Evolutionary conservation across 805 yeast genomes (phyloP).

Genomic region (Candida suzukii): DNA sequence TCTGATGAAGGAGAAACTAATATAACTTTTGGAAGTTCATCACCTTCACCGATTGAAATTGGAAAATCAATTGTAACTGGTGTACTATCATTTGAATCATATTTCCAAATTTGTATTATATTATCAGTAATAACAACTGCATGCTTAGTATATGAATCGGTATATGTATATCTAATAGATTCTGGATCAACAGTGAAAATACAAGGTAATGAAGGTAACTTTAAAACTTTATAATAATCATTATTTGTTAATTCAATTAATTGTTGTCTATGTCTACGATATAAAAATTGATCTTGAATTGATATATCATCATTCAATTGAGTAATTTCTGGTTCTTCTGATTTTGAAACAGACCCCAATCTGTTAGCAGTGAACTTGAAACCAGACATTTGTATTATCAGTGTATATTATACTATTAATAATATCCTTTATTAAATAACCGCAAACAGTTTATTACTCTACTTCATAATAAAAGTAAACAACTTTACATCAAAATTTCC

Average conservation of each 20-base stretch:
- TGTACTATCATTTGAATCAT: conserved; percentile 49
- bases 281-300: neutral
- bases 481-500: too few relatives aligned
- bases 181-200: conserved; percentile 22
- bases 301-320: too few relatives aligned
- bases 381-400: conserved; percentile 3
- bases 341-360: conserved; percentile 3
- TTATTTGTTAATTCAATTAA: conserved; percentile 47
- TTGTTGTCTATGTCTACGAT: neutral
- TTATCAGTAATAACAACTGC: conserved; percentile 34
- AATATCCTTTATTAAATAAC: too few relatives aligned
- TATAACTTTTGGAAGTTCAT: conserved; percentile 43
- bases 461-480: too few relatives aligned
- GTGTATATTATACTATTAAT: too few relatives aligned
- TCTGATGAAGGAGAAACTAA: conserved; percentile 47
- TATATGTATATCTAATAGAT: conserved; percentile 8
- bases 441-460: too few relatives aligned
- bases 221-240: conserved; percentile 48
- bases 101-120: conserved; percentile 62
- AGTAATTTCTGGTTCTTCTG: neutral
- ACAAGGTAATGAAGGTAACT: conserved; percentile 50
- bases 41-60: conserved; percentile 19
- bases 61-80: conserved; percentile 55
- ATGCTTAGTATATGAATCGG: conserved; percentile 21
- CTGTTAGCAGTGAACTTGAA: conserved; percentile 17